Base-by-base conservation (phyloP, 139 green algal genomes). In the Microglena sp. region DNA sequence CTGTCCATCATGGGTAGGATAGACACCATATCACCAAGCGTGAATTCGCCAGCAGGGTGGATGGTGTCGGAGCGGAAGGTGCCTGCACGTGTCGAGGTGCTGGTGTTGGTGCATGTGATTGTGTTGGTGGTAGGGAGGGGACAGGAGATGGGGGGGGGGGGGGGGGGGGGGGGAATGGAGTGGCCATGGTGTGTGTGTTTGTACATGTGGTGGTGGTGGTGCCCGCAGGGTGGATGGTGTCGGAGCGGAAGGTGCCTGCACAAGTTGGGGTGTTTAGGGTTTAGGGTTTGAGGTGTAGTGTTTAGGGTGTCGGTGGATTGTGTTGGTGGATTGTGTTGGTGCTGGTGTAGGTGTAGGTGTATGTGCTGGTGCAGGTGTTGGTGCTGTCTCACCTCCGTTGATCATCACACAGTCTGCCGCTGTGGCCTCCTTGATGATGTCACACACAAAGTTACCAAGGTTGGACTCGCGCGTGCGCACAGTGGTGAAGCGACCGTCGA, bases 1-100 rank as follows among this genome's bases (percentile, higher is more conserved):
- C 82, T 73, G 50, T 92, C 86, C 32, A 84, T 64, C 82, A 92
- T 89, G 31, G 85, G 85, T 18, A 92, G 70, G 54, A 92, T 87
- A 35, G 66, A 55, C 4, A 88, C 62, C 15, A 91, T 77, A 69
- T 92, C 85, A 1, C 60, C 62, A 43, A 80, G 71, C 22, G 63
- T 77, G 43, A 92, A 64, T 18, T 68, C 24, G 1, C 84, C 84
- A 6, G 68, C 68, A 27, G 68, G 59, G 33, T 80, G 77, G n/a
- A 78, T 66, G 29, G 58, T 44, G 46, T 82, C 70, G 31, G 66
- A 75, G 21, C 71, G 66, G 55, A 34, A 44, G 24, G 30, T 57
- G 31, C 56, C 43, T 57, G 35, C 24, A 43, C 15, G 15, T 50
- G 11, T 50, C 40, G 18, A n/a, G 40, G 11, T 50, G 11, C 40